Evolutionary conservation across 805 yeast species (phyloP).

Genomic region (Priceomyces melissophilus): DNA sequence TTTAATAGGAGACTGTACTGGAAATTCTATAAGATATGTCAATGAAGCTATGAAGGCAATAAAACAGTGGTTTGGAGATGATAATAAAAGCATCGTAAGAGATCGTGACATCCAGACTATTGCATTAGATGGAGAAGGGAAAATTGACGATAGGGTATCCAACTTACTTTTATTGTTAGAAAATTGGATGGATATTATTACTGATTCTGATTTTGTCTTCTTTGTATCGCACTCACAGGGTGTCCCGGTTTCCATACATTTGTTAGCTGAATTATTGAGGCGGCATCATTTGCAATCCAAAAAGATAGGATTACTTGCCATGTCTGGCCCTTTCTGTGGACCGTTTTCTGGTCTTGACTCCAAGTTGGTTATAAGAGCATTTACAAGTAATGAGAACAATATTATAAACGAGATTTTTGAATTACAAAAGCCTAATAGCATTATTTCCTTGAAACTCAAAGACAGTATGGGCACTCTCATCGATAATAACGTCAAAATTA

Average conservation of each 20-base stretch:
- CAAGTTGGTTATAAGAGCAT: constrained; percentile 38
- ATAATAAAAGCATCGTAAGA: constrained; percentile 4
- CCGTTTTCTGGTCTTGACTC: constrained; percentile 29
- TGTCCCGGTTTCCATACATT: constrained; percentile 27
- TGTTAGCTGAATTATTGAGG: constrained; percentile 21
- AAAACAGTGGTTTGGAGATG: constrained; percentile 21
- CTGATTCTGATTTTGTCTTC: constrained; percentile 29
- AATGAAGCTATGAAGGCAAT: constrained; percentile 28
- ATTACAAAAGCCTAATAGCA: constrained; percentile 20
- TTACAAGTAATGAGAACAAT: constrained; percentile 31
- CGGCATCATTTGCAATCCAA: constrained; percentile 8
- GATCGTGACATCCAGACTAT: constrained; percentile 29
- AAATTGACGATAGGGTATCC: constrained; percentile 25
- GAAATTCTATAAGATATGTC: constrained; percentile 28
- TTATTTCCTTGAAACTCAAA: constrained; percentile 14
- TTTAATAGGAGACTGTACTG: constrained; percentile 35
- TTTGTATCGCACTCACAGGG: constrained; percentile 34
- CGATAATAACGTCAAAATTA: constrained; percentile 28
- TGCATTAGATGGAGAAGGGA: constrained; percentile 41
- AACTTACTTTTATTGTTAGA: constrained; percentile 21
- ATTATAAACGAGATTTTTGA: constrained; percentile 35
- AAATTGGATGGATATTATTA: constrained; percentile 31
- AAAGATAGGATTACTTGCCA: constrained; percentile 31
- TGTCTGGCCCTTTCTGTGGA: constrained; percentile 34
- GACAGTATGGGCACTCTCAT: constrained; percentile 19